Evolutionary conservation across 139 green algal genomes (phyloP).

Genomic region (Tetratostichococcus sp.): DNA sequence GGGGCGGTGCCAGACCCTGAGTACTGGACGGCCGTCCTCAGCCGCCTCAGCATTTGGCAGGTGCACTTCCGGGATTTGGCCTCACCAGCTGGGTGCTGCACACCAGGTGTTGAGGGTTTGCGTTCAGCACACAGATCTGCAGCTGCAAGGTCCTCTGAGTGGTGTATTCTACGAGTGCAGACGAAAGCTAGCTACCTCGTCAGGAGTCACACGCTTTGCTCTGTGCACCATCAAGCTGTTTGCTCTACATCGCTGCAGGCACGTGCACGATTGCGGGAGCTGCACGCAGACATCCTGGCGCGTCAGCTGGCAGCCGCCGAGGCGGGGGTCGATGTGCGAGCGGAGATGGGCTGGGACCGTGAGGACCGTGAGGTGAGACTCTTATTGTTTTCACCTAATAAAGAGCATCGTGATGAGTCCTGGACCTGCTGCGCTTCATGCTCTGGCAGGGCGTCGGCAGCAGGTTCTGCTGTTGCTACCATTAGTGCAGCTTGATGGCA

Average conservation of each 20-base stretch:
- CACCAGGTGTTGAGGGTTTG: no score
- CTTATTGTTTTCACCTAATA: no score
- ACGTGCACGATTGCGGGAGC: constrained; percentile 54
- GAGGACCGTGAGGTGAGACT: background rate
- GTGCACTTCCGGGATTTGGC: no score
- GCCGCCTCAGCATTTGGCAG: constrained; percentile 43
- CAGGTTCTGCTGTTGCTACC: no score
- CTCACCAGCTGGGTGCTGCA: no score
- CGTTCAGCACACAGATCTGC: background rate
- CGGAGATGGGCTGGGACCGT: constrained; percentile 28
- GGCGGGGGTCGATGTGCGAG: constrained; percentile 12
- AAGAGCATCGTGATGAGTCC: background rate
- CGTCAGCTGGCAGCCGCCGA: constrained; percentile 12
- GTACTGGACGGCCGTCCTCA: constrained; percentile 76
- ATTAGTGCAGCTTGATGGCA: no score
- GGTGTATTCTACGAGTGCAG: no score
- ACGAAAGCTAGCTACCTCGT: background rate
- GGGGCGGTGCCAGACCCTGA: constrained; percentile 53
- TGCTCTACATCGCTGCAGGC: no score
- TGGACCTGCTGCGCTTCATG: constrained; percentile 1
- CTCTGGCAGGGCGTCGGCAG: no score
- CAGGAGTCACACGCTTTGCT: no score
- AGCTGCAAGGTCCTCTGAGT: background rate
- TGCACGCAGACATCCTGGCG: constrained; percentile 40
- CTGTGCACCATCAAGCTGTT: no score